Evolutionary conservation across 176 grass and related monocot genomes (phyloP).

Genomic region (Aechmea fasciata): DNA sequence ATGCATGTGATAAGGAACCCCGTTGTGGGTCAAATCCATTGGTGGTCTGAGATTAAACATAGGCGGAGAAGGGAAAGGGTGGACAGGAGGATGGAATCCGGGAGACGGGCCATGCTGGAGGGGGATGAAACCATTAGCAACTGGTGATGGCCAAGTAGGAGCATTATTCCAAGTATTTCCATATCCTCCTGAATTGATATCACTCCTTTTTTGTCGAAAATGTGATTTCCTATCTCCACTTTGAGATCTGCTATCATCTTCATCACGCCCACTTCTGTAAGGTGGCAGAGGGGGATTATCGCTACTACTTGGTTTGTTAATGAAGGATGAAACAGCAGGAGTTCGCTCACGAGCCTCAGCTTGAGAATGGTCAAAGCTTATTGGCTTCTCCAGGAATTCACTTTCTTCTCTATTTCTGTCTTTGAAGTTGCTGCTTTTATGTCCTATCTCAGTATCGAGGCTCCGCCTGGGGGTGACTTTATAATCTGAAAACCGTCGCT

Average conservation of each 20-base stretch:
- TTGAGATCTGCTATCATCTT: constrained; percentile 62
- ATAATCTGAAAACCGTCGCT: constrained; percentile 65
- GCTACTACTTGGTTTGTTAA: constrained; percentile 54
- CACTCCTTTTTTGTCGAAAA: constrained; percentile 58
- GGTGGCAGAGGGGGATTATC: constrained; percentile 33
- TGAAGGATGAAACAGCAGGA: constrained; percentile 51
- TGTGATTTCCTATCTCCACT: constrained; percentile 47
- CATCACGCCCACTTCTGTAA: constrained; percentile 48
- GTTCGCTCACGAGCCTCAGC: constrained; percentile 63
- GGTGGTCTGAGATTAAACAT: constrained; percentile 75
- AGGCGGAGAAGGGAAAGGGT: constrained; percentile 59
- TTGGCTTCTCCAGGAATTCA: constrained; percentile 40
- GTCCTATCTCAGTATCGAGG: constrained; percentile 56
- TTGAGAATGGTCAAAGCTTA: constrained; percentile 48
- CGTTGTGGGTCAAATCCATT: constrained; percentile 62
- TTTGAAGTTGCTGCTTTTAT: constrained; percentile 37
- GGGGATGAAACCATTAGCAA: constrained; percentile 75
- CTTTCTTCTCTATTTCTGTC: constrained; percentile 62
- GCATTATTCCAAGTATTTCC: constrained; percentile 69
- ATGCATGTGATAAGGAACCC: constrained; percentile 84
- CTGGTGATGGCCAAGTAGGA: constrained; percentile 62
- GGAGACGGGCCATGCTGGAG: constrained; percentile 63
- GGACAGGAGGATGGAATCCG: constrained; percentile 64
- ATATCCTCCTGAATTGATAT: constrained; percentile 53
- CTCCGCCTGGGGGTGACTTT: constrained; percentile 30